Evolutionary conservation across 129 eudicot species (phyloP), one percentile per base, ranked within the genome.

Genomic region (Apium graveolens): DNA sequence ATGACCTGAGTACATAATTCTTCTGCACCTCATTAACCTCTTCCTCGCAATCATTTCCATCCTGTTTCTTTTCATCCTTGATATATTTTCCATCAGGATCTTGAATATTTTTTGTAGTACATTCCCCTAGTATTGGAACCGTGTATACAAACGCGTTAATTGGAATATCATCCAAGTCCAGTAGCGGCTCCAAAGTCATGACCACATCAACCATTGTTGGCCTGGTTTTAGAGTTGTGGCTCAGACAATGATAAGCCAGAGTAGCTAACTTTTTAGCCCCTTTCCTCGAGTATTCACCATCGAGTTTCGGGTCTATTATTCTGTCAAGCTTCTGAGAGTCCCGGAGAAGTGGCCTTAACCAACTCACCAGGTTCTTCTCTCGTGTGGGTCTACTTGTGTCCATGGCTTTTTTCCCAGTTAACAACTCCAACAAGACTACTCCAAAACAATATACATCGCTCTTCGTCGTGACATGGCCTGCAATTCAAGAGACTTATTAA

Each of bases 361-460:
- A 86, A 32, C 85, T 88, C 63, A 87, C 93, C 39, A 89, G 82
- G 57, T 81, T 75, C 55, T 85, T 87, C 55, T 89, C 93, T 81
- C 87, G 78, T 21, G 35, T 80, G 18, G 93, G 93, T 14, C 90
- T 48, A 38, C 55, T 86, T 74, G 87, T 89, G 86, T 89, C 90
- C 90, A 89, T 86, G 26, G 86, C 86, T 78, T 89, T 77, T 87
- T 76, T 84, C 0, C 93, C 93, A 17, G 93, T 86, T 46, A 89
- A 35, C 5, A 89, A 48, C 76, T 89, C 92, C 37, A 89, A 74
- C 43, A 89, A 76, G 38, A 89, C 93, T 12, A 89, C 93, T 6
- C 93, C 93, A 37, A 84, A 89, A 51, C 93, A 85, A 60, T 82
- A 89, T 16, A 89, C 93, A 44, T 89, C 93, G 14, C 93, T 86